Base-by-base conservation (phyloP, 2,329 filamentous ascomycete species). In the Rhynchosporium graminicola region DNA sequence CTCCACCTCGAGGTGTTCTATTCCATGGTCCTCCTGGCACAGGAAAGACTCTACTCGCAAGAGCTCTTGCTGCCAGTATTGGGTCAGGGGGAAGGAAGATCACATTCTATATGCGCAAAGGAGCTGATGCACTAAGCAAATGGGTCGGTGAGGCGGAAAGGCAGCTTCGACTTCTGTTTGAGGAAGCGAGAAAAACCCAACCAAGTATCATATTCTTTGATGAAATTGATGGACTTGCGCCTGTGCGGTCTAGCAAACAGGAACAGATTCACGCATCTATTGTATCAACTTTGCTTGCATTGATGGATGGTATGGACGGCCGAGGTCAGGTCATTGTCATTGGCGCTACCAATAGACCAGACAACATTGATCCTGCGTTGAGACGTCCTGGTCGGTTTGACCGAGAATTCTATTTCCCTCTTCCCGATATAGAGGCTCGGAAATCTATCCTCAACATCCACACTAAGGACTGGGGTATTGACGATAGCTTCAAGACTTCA, bases 181-280 rank as follows among this genome's bases (percentile, higher is more conserved):
- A 98, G 71, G 95, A 99, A 77, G 95, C 95, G 15, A 85, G 94
- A 65, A 95, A 92, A 75, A 98, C 90, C 1, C 95, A 99, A 73
- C 95, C 95, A 0, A 98, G 94, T 75, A 99, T 99, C 76, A 99
- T 99, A 75, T 99, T 99, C 80, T 98, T 99, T 70, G 95, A 99
- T 75, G 95, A 99, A 76, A 99, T 99, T 69, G 95, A 99, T 77
- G 95, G 95, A 60, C 82, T 99, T 67, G 95, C 95, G 2, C 96
- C 95, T 57, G 95, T 98, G 40, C 86, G 95, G 70, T 98, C 95
- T 12, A 97, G 94, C 77, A 98, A 98, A 76, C 94, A 98, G 77
- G 95, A 99, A 74, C 95, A 99, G 77, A 98, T 98, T 63, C 95
- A 99, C 76, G 92, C 95, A 5, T 98, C 94, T 2, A 99, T 99